Percentiles rank a stretch among this genome's conserved stretches.
phyloP scores from a whole-genome alignment of 2,329 filamentous ascomycete genomes.

The Colletotrichum tropicale region DNA sequence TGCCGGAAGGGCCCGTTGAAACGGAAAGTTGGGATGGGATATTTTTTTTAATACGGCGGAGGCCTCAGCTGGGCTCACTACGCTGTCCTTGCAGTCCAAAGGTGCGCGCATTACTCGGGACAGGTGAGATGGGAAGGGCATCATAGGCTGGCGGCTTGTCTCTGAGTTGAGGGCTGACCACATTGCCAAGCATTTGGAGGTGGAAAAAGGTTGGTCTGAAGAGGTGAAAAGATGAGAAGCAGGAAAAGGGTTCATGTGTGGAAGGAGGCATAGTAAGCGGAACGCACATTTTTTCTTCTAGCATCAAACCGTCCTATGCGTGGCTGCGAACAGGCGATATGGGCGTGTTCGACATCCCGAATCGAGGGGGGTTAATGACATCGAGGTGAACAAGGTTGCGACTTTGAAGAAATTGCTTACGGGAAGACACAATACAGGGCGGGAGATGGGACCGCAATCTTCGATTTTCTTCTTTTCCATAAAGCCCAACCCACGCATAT shows the following conservation, averaged over 20 bases:
- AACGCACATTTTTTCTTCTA: neutral
- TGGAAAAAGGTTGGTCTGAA: neutral
- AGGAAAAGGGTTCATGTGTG: neutral
- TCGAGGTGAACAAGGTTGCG: neutral
- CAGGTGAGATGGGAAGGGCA: neutral
- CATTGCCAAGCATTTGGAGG: neutral
- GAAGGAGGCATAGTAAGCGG: neutral
- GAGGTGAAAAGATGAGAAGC: neutral
- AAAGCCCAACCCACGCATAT: neutral
- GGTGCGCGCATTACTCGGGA: neutral
- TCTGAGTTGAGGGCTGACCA: neutral
- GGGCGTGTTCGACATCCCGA: neutral
- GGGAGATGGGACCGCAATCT: neutral
- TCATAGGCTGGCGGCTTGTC: neutral
- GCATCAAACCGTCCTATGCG: conserved; percentile 12
- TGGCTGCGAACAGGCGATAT: conserved; percentile 1
- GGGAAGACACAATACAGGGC: neutral
- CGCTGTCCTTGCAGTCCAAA: neutral
- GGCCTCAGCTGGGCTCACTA: neutral
- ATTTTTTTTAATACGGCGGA: neutral
- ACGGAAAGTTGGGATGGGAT: neutral
- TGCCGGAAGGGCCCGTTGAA: neutral
- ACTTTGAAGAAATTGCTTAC: neutral
- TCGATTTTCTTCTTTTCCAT: neutral
- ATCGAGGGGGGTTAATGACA: neutral